A percentile compares a stretch with the other conserved stretches of the same genome.
Evolutionary conservation across 441 rosid species (phyloP).

Genomic region (Hura crepitans): DNA sequence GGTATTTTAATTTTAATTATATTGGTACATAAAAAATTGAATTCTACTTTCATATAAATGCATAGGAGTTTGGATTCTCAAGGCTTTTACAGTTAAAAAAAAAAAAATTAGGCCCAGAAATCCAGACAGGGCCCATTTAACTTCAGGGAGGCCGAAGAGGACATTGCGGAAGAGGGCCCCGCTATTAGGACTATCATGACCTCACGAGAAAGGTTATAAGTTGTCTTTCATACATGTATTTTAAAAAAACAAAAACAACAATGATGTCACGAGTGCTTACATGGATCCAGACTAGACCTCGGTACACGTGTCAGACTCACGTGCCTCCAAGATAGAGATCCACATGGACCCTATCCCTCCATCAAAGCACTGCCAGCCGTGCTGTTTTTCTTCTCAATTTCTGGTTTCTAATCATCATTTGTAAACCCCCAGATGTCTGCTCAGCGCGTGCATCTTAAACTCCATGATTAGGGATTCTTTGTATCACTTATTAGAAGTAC

Average conservation of each 20-base stretch:
- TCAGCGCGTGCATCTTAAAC: no score
- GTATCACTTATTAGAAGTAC: no score
- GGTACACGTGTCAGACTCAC: constrained; percentile 22
- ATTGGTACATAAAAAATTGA: no score
- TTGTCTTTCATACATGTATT: not conserved
- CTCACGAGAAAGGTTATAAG: constrained; percentile 17
- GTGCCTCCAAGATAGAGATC: constrained; percentile 8
- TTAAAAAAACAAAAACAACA: no score
- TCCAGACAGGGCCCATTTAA: constrained; percentile 10
- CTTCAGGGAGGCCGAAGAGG: not conserved
- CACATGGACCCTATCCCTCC: no score
- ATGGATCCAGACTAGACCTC: not conserved
- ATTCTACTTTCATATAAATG: not conserved
- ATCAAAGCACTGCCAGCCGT: not conserved
- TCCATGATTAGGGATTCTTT: no score
- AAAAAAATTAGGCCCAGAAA: constrained; percentile 11
- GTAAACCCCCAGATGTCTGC: no score
- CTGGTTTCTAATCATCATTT: not conserved
- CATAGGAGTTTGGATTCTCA: not conserved
- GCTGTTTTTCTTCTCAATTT: constrained; percentile 1
- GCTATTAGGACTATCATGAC: not conserved
- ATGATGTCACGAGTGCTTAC: constrained; percentile 15
- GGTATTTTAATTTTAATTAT: not conserved
- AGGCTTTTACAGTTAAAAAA: not conserved
- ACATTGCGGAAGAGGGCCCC: not conserved